Conservation (phyloP, 176 grass and related monocot genomes). For the Aegilops speltoides region DNA sequence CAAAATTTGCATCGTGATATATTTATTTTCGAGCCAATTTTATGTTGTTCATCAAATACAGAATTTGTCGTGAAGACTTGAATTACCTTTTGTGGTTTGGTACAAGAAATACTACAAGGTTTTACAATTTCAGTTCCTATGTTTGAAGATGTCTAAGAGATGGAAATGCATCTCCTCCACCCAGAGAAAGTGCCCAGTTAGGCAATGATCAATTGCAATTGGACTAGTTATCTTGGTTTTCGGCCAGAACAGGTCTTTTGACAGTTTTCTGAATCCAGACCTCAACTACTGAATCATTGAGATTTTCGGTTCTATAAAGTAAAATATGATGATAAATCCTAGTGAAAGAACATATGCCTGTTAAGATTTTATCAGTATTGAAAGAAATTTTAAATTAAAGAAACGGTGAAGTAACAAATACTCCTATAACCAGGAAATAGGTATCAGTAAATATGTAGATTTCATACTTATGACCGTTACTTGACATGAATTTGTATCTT, state of each 20-base stretch:
- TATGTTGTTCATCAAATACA: neutral
- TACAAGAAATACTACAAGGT: neutral
- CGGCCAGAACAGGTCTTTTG: neutral
- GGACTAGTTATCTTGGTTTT: neutral
- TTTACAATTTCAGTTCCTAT: neutral
- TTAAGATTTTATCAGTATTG: neutral
- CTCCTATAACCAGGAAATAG: neutral
- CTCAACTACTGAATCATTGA: neutral
- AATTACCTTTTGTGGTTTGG: neutral
- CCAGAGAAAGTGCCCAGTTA: neutral
- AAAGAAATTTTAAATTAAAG: neutral
- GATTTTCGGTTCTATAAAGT: neutral
- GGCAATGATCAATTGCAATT: neutral
- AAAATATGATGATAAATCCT: constrained; percentile 14
- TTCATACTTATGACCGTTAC: neutral
- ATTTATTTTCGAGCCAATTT: neutral
- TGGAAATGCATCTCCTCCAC: neutral
- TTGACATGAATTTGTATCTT: neutral
- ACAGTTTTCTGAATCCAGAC: constrained; percentile 2
- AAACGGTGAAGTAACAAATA: neutral
- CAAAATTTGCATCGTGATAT: neutral
- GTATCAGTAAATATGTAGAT: neutral
- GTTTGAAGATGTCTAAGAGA: neutral
- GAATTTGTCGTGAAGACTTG: neutral
- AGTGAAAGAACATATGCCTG: constrained; percentile 16